Base-by-base conservation (phyloP, 2,329 filamentous ascomycete genomes). In the Colletotrichum sp. region DNA sequence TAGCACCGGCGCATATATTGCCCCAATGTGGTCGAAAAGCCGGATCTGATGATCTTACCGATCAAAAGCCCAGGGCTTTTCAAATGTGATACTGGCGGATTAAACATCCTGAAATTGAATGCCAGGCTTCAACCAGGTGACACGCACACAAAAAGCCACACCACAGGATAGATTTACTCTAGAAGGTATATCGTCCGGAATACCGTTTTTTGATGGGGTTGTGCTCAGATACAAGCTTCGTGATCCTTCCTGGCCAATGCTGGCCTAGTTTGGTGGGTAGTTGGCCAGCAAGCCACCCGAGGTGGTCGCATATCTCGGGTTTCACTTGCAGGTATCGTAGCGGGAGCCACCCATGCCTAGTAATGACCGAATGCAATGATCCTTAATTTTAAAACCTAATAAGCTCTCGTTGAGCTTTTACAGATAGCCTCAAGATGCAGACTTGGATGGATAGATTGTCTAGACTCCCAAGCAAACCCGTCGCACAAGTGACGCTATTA, bases 21-120 rank as follows among this genome's bases (percentile, higher is more conserved):
- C 2, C 39, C 39, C 9, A 4, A 48, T 48, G 18, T 12, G 39
- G 39, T 7, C 39, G 18, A 48, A 48, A 48, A n/a, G 18, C 39
- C 39, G 39, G 18, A 48, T 48, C 39, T 48, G 6, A 48, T n/a
- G 3, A 7, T 12, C 3, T 4, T 22, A 4, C 3, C 18, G 1
- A 44, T n/a, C 1, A 12, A 3, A 48, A n/a, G 39, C 39, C 1
- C 39, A 48, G 5, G 9, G 18, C 0, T 4, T 1, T n/a, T 0
- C 18, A 12, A n/a, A n/a, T n/a, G 39, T 6, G 9, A 48, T n/a
- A 48, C 9, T 48, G 39, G 3, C 39, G 18, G 18, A 4, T 12
- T 7, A 6, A 12, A 7, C 18, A 48, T 12, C 6, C 18, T 48
- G 39, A 48, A 48, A n/a, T n/a, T n/a, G 5, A 1, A 48, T 48